Percentiles rank a stretch among this genome's conserved stretches.
These are phyloP conservation scores for Moesziomyces antarcticus DNA, from an alignment of 1,284 basidiomycete species.

Conservation along the genomic window DNA sequence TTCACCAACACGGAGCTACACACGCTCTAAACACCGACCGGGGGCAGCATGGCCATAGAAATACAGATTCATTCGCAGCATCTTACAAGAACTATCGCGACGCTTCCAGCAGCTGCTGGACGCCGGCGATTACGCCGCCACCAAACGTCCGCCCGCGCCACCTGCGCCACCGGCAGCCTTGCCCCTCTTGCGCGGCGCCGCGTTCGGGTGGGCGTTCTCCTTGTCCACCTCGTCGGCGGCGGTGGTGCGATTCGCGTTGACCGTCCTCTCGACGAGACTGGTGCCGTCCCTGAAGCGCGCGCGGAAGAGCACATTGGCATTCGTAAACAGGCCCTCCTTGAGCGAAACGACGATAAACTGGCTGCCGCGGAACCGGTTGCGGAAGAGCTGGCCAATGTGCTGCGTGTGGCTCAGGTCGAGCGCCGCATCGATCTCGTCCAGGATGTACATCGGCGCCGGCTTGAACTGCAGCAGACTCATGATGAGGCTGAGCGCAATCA, in stretches of 20 bases:
- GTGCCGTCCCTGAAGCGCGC: conserved; percentile 93
- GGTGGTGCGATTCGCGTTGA: conserved; percentile 46
- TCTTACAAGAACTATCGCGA: background rate
- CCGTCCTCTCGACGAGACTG: conserved; percentile 78
- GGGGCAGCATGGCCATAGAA: too few relatives aligned
- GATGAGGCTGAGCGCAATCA: conserved; percentile 95
- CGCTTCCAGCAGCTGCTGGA: background rate
- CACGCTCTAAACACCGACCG: too few relatives aligned
- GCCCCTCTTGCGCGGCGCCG: conserved; percentile 11
- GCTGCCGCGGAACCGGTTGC: conserved; percentile 94
- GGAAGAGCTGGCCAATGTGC: conserved; percentile 95
- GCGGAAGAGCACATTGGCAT: conserved; percentile 95
- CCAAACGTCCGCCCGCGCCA: conserved; percentile 11
- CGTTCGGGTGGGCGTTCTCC: conserved; percentile 25
- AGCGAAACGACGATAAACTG: conserved; percentile 98
- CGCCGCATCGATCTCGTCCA: conserved; percentile 98
- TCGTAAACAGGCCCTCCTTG: conserved; percentile 94
- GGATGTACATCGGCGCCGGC: conserved; percentile 99
- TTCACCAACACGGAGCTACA: too few relatives aligned
- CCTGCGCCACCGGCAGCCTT: conserved; percentile 6
- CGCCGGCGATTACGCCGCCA: conserved; percentile 9
- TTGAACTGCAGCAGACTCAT: conserved; percentile 99
- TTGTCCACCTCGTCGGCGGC: conserved; percentile 27
- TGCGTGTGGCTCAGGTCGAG: conserved; percentile 93
- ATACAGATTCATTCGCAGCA: too few relatives aligned